Evolutionary conservation across 106 monocot species (phyloP), one percentile per base, ranked within the genome.

Genomic region (Allium sativum): DNA sequence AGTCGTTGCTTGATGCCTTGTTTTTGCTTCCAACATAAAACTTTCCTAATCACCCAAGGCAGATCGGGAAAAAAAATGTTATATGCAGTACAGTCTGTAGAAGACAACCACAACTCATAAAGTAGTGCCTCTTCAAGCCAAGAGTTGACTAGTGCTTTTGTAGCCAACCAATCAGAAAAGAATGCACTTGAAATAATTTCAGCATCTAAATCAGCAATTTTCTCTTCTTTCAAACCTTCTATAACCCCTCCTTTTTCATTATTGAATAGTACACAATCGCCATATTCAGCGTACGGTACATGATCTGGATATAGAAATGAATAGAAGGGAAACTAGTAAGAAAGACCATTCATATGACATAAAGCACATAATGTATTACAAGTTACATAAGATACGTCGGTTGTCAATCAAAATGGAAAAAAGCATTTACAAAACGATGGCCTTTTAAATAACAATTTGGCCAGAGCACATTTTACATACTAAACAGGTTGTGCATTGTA

Each of bases 241-340:
- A 98, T 92, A 22, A 88, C 88, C 7, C 98, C 98, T 67, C 98
- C 98, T 17, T 81, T 91, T 72, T 91, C 98, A 65, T 79, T 80
- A 69, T 92, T 92, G 64, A 85, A 88, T 43, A 78, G 66, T 22
- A 84, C 98, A 64, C 72, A 78, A 72, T 98, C 92, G 12, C 88
- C 92, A 52, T 69, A 74, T 44, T 98, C 98, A 45, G 88, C 74
- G 71, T 85, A 98, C 17, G 98, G 98, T 61, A 98, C 61, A 31
- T 88, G 84, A 72, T 88, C 98, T 98, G 82, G 71, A 88, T 92
- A 60, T 44, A 59, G 59, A 40, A 16, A 44, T 43, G 10, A 43
- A 44, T 59, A 41, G 82, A 44, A 50, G 1, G 43, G 7, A 10
- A 59, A 59, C 4, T 18, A 59, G 18, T 18, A 44, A 40, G 10